Base-by-base conservation (phyloP, 257 asterid genomes). In the Lantana camara region DNA sequence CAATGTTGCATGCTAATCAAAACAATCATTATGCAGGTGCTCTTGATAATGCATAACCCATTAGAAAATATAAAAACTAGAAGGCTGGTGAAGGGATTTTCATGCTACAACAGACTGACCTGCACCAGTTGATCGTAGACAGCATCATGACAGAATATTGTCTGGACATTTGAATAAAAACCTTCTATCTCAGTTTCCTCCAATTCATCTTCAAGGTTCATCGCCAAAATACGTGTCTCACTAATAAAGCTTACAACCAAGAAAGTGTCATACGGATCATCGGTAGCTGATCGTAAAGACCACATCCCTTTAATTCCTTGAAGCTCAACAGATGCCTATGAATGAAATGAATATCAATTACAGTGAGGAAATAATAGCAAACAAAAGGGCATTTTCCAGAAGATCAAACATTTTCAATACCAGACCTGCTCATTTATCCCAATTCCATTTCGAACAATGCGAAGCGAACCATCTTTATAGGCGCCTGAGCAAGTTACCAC, bases 251-350 rank as follows among this genome's bases (percentile, higher is more conserved):
- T 88, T 51, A 85, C 94, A 66, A 85, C 96, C 73, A 88, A 82
- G 66, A 85, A 85, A 30, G 91, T 85, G 35, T 88, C 96, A 74
- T 81, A 75, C 7, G 80, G 81, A 81, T 85, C 94, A 69, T 88
- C 84, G 24, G 87, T 79, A 48, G 94, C 90, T 61, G 94, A 79
- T 76, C 86, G 70, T 55, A 88, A 46, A 22, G 96, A 85, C 96
- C 96, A 88, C 94, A 88, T 88, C 61, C 96, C 96, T 80, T 88
- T 88, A 68, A 88, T 88, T 47, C 96, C 96, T 71, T 88, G 96
- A 67, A 88, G 89, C 81, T 85, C 96, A 41, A 85, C 91, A 62
- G 96, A 83, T 50, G 96, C 96, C 96, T 88, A 64, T 23, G 63
- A 64, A 73, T 60, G 32, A 17, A 53, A 69, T 30, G 29, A 62